Evolutionary conservation across 768 basidiomycete genomes (phyloP).

Genomic region (Rhodotorula graminis): DNA sequence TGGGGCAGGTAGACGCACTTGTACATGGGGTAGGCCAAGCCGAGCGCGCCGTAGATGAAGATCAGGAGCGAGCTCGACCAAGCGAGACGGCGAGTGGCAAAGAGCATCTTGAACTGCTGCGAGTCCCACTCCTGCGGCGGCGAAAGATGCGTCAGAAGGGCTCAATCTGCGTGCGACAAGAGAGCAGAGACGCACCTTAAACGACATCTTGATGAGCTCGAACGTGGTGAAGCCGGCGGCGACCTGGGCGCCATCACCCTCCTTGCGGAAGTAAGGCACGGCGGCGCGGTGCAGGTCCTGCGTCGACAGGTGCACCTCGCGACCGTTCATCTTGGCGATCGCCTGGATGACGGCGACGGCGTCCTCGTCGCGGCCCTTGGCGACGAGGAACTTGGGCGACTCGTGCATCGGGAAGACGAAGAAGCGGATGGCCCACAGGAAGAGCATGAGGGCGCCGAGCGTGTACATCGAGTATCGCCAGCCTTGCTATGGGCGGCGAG

Average conservation of each 20-base stretch:
- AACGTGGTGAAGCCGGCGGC: too few relatives aligned
- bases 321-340: not conserved
- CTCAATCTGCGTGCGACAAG: too few relatives aligned
- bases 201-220: too few relatives aligned
- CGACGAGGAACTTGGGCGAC: conserved; percentile 1
- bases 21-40: not conserved
- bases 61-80: not conserved
- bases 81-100: not conserved
- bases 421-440: not conserved
- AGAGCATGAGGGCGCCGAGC: not conserved
- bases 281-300: too few relatives aligned
- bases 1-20: not conserved
- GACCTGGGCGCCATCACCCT: too few relatives aligned
- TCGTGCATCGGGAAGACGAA: conserved; percentile 1
- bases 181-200: too few relatives aligned
- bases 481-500: not conserved
- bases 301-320: not conserved
- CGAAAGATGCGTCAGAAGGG: not conserved
- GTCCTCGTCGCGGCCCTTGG: not conserved
- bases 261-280: too few relatives aligned
- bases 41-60: not conserved
- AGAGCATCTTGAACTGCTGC: not conserved
- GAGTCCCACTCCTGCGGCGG: not conserved
- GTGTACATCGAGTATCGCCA: not conserved
- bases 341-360: not conserved